Evolutionary conservation across 2,329 filamentous ascomycete genomes (phyloP), one percentile per base, ranked within the genome.

Genomic region (Fusarium sacchari): DNA sequence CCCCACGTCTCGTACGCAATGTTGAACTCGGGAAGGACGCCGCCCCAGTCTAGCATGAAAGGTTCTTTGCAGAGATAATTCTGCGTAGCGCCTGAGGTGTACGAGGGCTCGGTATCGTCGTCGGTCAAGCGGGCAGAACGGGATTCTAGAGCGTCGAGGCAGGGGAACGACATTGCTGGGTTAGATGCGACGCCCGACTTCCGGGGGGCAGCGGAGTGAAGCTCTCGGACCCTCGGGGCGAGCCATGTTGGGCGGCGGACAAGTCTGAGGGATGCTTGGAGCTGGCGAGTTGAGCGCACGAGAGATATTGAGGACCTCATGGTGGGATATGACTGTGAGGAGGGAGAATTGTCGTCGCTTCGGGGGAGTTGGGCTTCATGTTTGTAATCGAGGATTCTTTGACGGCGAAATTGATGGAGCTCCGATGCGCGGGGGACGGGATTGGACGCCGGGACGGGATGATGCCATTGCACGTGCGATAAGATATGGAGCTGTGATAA

Each of bases 1-100:
- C 96, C 96, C 96, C 96, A 98, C 0, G 94, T 92, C 83, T 98
- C 96, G 82, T 97, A 98, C 34, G 96, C 96, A 67, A 98, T 90
- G 76, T 95, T 90, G 80, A 97, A 98, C 76, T 95, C 91, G 22
- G 92, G 93, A 40, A 99, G 84, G n/a, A 95, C 89, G 60, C 96
- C 96, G 69, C 96, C 96, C 94, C 97, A 98, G 83, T 99, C 96
- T 32, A 98, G 90, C 7, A 95, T 86, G 22, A 98, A 85, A 1
- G 95, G 91, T 28, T 94, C 87, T 13, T 88, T 78, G 77, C 92
- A 96, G 80, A 91, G 91, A 83, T 93, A 98, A 36, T 85, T 88
- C 73, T 93, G 88, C 58, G 96, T 95, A n/a, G 90, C 91, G 64
- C 96, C 96, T 50, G 93, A 92, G 1, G 96, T 98, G 82, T 99